Evolutionary conservation across 805 yeast genomes (phyloP), one percentile per base, ranked within the genome.

Genomic region (Yamadazyma takamatsuzukensis): DNA sequence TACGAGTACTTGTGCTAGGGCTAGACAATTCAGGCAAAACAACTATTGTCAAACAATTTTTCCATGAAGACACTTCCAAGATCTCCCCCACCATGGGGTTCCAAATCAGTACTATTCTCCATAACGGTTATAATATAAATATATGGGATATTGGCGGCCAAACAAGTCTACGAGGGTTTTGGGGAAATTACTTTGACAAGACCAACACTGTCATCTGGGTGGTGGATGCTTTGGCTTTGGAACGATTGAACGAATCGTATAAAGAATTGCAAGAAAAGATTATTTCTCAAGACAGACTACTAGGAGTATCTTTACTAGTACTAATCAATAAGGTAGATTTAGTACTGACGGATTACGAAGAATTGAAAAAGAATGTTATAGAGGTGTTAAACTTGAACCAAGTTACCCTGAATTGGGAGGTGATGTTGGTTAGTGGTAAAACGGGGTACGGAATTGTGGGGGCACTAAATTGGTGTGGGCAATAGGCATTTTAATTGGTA

Each of bases 21-120:
- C 72, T 89, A 3, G 97, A 89, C 52, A 87, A 86, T 54, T 75
- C 96, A 0, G 97, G 97, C 2, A 89, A 89, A 54, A 83, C 96
- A 2, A 84, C 96, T 0, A 73, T 90, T 2, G 80, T 88, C 15
- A 78, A 78, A 37, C 51, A 64, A 13, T 50, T 85, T 11, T 63
- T 82, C 58, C 41, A 65, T 16, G 62, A 70, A 42, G 76, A 77
- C 37, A 66, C 72, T 5, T 47, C 53, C 6, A 63, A 62, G n/a
- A 78, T 88, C 5, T 72, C 85, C 7, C 97, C 97, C 0, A 89
- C 97, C 0, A 73, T 89, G 70, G 97, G 97, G 11, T 90, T 89
- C 57, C 81, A 78, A 46, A 90, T 89, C 41, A 71, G 75, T 30
- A 76, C 89, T 1, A 48, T 83, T 1, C 48, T 54, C 1, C 58